phyloP scores from a whole-genome alignment of 768 basidiomycete species.

The Suillus hirtellus region DNA sequence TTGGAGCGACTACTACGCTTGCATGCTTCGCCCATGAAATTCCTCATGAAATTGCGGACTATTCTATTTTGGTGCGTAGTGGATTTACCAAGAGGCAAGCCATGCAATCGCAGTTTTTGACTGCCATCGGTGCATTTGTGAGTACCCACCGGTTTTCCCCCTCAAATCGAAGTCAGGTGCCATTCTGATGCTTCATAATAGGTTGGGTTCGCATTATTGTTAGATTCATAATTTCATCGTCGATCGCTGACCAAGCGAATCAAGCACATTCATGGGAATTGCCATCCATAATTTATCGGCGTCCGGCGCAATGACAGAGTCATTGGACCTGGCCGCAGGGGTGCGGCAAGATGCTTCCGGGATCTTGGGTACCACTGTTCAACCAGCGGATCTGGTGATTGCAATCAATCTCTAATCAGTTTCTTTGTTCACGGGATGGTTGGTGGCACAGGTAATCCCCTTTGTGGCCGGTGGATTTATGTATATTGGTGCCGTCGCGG shows the following conservation, averaged over 20 bases:
- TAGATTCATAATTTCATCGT: neutral
- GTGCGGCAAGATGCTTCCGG: conserved; percentile 76
- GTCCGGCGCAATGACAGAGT: conserved; percentile 40
- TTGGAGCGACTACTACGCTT: conserved; percentile 92
- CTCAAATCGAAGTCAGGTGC: conserved; percentile 18
- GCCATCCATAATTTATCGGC: conserved; percentile 76
- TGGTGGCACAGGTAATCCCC: conserved; percentile 67
- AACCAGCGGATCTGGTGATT: conserved; percentile 74
- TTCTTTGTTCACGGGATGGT: conserved; percentile 18
- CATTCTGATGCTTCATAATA: conserved; percentile 24
- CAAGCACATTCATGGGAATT: conserved; percentile 85
- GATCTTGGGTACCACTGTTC: conserved; percentile 80
- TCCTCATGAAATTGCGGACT: conserved; percentile 96
- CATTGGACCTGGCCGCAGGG: conserved; percentile 70
- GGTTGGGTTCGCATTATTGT: conserved; percentile 34
- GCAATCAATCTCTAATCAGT: conserved; percentile 11
- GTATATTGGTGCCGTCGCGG: conserved; percentile 92
- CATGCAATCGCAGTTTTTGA: conserved; percentile 91
- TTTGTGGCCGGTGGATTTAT: conserved; percentile 91
- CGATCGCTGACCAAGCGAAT: conserved; percentile 12
- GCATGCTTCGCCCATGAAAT: conserved; percentile 96
- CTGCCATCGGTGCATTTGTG: conserved; percentile 90
- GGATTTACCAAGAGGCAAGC: conserved; percentile 91
- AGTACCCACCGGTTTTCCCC: conserved; percentile 22
- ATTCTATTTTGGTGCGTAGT: conserved; percentile 87